These are phyloP conservation scores for Cynanchum wilfordii DNA, from an alignment of 257 asterid genomes.

Conservation along the genomic window DNA sequence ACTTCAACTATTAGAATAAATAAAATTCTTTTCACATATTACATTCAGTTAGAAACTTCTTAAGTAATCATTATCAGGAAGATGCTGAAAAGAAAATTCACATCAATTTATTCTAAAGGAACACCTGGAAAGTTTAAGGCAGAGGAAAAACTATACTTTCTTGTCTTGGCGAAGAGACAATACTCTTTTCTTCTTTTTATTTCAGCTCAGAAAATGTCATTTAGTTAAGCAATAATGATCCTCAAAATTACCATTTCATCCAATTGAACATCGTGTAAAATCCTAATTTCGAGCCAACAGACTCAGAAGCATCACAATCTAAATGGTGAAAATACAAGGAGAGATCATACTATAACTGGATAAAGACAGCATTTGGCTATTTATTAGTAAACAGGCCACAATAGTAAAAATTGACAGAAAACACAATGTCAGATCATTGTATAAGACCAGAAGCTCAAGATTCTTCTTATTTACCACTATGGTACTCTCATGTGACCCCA, in stretches of 20 bases:
- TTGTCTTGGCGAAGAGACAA: background rate
- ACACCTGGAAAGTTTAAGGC: background rate
- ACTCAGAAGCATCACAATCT: background rate
- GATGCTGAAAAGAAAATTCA: background rate
- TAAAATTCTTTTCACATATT: constrained; percentile 1
- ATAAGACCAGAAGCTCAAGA: background rate
- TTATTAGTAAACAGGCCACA: background rate
- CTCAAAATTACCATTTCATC: background rate
- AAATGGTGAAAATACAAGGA: background rate
- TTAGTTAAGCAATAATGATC: background rate
- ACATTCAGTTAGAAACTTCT: background rate
- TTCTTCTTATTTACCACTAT: background rate
- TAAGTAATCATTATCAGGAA: background rate
- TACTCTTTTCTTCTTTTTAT: background rate
- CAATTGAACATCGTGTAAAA: background rate
- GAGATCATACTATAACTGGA: background rate
- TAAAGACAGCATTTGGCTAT: background rate
- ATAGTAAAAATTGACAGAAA: background rate
- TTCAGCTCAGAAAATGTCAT: background rate
- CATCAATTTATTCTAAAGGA: too few species aligned
- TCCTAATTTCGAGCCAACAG: background rate
- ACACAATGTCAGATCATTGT: background rate
- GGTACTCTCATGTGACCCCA: background rate
- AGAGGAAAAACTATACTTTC: background rate
- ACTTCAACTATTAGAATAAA: constrained; percentile 21